Conservation (phyloP, 192 early-diverging fungal species). For the Entomortierella beljakovae region DNA sequence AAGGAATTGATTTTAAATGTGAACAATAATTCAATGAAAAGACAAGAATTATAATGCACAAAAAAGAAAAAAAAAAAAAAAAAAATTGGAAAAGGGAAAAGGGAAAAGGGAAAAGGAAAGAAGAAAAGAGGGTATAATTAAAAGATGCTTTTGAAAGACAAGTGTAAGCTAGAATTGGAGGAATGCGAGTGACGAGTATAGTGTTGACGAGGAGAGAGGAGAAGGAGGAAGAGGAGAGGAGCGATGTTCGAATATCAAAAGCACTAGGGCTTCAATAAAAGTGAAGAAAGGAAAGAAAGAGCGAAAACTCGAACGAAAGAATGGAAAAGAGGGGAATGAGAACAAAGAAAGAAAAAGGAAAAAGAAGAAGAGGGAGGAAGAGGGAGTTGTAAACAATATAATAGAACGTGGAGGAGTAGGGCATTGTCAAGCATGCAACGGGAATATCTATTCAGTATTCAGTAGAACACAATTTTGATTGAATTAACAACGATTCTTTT, state of each 20-base stretch:
- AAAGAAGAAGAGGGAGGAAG: background rate
- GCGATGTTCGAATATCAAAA: background rate
- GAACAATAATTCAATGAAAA: background rate
- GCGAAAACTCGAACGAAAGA: background rate
- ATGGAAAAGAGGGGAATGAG: background rate
- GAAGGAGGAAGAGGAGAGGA: background rate
- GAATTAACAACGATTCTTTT: background rate
- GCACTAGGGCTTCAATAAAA: background rate
- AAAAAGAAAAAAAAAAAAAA: background rate
- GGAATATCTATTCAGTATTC: background rate
- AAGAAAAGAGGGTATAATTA: background rate
- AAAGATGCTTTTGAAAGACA: slow-evolving; percentile 3
- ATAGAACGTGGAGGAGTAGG: background rate
- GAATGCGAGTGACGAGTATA: background rate
- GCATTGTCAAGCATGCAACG: background rate
- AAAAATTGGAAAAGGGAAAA: background rate
- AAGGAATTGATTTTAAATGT: too few relatives aligned
- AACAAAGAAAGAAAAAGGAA: background rate
- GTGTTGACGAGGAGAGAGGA: background rate
- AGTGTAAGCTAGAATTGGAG: background rate
- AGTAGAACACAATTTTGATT: background rate
- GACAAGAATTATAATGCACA: background rate
- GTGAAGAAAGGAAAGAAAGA: slow-evolving; percentile 1
- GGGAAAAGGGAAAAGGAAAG: background rate
- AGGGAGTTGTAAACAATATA: background rate